Base-by-base conservation (phyloP, 306 rosid genomes). In the Oemleria cerasiformis region DNA sequence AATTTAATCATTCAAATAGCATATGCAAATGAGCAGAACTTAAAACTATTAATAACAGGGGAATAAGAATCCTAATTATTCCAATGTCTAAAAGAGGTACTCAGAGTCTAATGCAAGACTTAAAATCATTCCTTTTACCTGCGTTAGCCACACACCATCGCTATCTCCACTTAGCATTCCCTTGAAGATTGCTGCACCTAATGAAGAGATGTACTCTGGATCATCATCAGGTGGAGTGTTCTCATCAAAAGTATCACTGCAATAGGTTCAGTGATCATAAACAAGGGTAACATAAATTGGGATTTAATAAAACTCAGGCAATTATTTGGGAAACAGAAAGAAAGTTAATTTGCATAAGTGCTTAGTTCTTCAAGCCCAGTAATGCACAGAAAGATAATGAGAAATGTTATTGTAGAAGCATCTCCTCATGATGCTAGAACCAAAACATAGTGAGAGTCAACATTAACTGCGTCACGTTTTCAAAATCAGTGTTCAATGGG, bases 231-330 rank as follows among this genome's bases (percentile, higher is more conserved):
- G 98, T 6, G 97, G 98, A 49, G 98, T 92, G 86, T 92, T 92
- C 84, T 92, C 98, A 40, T 90, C 97, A 64, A 92, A 92, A 79
- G 98, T 92, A 81, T 90, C 97, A 50, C 97, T 92, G 90, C 39
- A 70, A 69, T 74, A 51, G 73, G 77, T 78, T 73, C 74, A 76
- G 72, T 66, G 71, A 74, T 55, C 71, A 72, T 68, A 3, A 73
- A 74, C 64, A 23, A 15, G 15, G 43, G 42, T 17, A 45, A 68
- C 3, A 66, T 50, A 59, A 20, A 5, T 16, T 62, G 30, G 40
- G 41, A 14, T 58, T 58, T 30, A 59, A 20, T 21, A 55, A 55
- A 55, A 34, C 64, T 59, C 40, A 6, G 12, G 41, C 61, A 59
- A 59, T 34, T 59, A 59, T 34, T 14, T 3, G 42, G 20, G 61